Evolutionary conservation across 1,139 yeast genomes (phyloP).

Genomic region (Kodamaea alishanica): DNA sequence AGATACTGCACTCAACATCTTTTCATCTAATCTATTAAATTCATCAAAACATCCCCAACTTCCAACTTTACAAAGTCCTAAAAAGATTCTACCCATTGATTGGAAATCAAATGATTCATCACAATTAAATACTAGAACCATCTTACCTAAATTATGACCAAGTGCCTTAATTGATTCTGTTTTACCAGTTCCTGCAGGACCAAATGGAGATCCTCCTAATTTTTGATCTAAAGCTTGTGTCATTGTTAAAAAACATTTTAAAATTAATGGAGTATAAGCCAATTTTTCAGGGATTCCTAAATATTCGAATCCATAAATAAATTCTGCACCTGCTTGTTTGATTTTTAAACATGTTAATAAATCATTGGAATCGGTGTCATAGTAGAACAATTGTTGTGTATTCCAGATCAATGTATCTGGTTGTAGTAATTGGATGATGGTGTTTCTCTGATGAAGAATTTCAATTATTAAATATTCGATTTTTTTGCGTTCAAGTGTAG

Average conservation of each 20-base stretch:
- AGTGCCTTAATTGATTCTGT: slow-evolving; percentile 88
- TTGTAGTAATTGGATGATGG: slow-evolving; percentile 23
- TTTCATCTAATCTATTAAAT: slow-evolving; percentile 74
- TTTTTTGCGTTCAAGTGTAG: slow-evolving; percentile 40
- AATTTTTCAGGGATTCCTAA: slow-evolving; percentile 72
- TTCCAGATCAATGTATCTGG: slow-evolving; percentile 41
- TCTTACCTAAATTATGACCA: slow-evolving; percentile 74
- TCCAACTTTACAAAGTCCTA: slow-evolving; percentile 84
- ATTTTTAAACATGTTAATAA: slow-evolving; percentile 38
- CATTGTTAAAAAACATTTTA: slow-evolving; percentile 63
- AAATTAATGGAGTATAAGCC: slow-evolving; percentile 74
- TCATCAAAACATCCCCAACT: slow-evolving; percentile 98
- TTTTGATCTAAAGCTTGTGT: slow-evolving; percentile 70
- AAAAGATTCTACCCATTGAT: slow-evolving; percentile 71
- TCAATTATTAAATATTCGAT: slow-evolving; percentile 64
- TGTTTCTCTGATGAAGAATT: slow-evolving; percentile 56
- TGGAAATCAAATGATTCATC: slow-evolving; percentile 85
- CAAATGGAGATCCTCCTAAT: slow-evolving; percentile 89
- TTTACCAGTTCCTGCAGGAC: slow-evolving; percentile 98
- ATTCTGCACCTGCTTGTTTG: slow-evolving; percentile 49
- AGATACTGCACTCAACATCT: slow-evolving; percentile 79
- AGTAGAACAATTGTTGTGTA: slow-evolving; percentile 52
- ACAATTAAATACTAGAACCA: slow-evolving; percentile 85
- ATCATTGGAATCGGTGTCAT: slow-evolving; percentile 23
- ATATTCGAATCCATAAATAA: slow-evolving; percentile 78